Evolutionary conservation across 2,329 filamentous ascomycete species (phyloP), one percentile per base, ranked within the genome.

Genomic region (Colletotrichum sp.): DNA sequence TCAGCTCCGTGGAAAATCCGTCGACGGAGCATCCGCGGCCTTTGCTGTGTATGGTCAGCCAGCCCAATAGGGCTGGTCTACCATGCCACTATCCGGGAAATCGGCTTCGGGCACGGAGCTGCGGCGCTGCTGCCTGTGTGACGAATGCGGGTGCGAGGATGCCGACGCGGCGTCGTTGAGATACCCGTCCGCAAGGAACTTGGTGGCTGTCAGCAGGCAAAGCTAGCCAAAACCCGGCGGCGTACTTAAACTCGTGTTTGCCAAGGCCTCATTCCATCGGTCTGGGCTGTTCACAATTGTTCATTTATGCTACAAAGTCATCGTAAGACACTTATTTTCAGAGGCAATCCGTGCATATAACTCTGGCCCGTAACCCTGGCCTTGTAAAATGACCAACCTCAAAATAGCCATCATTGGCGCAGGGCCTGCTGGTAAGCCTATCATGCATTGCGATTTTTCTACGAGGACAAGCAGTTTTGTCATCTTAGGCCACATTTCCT

Each of bases 341-440:
- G 43, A 21, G n/a, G 12, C 11, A 21, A 51, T 51, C 18, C 4
- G n/a, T 24, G 38, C 54, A 15, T 3, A 57, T 24, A n/a, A 29
- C 5, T 62, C 34, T 29, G 24, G 3, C 3, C 11, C n/a, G n/a
- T 24, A 51, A 51, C n/a, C 12, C n/a, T 51, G 18, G 8, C 29
- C 18, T 6, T 8, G 15, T 31, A 36, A 33, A 13, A 73, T 73
- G 73, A 38, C 61, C 2, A 31, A 13, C n/a, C 65, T 24, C 16
- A 69, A 77, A 70, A 85, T 88, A 72, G 87, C 86, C 67, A 87
- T 89, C 66, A 80, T 89, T 51, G 87, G 87, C 59, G 87, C 84
- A 36, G 87, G 87, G 8, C 87, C 86, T 12, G 82, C 82, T 11
- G 88, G 70, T 73, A 63, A 63, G 57, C 54, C 24, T 3, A 34